Evolutionary conservation across 2,329 filamentous ascomycete genomes (phyloP).

Genomic region (Cladosporium sphaerospermum): DNA sequence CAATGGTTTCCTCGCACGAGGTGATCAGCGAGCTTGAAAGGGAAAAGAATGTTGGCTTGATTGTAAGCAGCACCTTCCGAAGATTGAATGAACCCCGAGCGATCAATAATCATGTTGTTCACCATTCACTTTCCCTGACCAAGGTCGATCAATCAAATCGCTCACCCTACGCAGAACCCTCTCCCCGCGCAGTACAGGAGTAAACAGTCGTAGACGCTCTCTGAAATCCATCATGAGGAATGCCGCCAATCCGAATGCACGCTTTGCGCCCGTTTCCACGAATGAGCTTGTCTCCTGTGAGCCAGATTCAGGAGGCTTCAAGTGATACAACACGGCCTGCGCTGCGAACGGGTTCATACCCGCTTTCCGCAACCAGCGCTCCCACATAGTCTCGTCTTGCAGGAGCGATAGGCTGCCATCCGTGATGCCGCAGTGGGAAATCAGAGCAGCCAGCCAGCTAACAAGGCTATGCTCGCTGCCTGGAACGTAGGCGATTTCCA

Average conservation of each 20-base stretch:
- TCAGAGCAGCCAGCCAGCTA: conserved; percentile 36
- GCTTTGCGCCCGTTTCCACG: conserved; percentile 3
- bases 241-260: conserved; percentile 40
- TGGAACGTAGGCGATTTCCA: conserved; percentile 33
- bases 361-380: conserved; percentile 57
- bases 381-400: conserved; percentile 58
- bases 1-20: too few relatives aligned
- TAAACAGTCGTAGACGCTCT: conserved; percentile 48
- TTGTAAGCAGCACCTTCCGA: too few relatives aligned
- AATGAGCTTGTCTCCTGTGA: conserved; percentile 12
- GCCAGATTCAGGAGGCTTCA: conserved; percentile 31
- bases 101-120: not conserved
- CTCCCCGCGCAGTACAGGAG: conserved; percentile 47
- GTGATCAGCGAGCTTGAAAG: too few relatives aligned
- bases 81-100: not conserved
- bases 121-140: conserved; percentile 2
- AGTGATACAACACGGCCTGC: conserved; percentile 47
- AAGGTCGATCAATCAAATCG: conserved; percentile 42
- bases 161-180: conserved; percentile 50
- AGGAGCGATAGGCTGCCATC: conserved; percentile 20
- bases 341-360: conserved; percentile 69
- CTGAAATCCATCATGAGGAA: conserved; percentile 53
- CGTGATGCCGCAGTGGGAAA: conserved; percentile 35
- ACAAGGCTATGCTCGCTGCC: conserved; percentile 38
- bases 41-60: too few relatives aligned